Percentiles rank a stretch among this genome's conserved stretches.
Conservation (phyloP, 106 monocot genomes). For the Allium cepa region DNA sequence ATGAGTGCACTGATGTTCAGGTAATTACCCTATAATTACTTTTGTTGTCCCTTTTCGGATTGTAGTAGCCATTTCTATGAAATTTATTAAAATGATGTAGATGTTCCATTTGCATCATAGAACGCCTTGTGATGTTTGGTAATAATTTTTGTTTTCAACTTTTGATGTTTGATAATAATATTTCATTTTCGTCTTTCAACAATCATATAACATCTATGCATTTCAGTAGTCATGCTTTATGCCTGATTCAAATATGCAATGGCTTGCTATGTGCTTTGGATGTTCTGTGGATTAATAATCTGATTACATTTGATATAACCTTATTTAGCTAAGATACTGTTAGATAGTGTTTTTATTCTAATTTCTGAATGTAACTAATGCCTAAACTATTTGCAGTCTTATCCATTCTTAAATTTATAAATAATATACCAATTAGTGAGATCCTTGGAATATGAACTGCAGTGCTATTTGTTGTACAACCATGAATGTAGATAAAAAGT, state of each 20-base stretch:
- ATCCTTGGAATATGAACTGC: too few relatives aligned
- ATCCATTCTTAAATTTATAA: too few relatives aligned
- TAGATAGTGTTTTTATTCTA: not conserved
- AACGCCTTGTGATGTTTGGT: not conserved
- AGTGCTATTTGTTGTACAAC: too few relatives aligned
- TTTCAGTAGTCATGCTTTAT: not conserved
- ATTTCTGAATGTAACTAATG: too few relatives aligned
- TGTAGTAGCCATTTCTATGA: not conserved
- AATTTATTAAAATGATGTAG: too few relatives aligned
- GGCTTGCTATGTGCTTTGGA: not conserved
- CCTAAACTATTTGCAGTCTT: too few relatives aligned
- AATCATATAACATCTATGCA: conserved; percentile 2
- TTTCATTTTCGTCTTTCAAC: not conserved
- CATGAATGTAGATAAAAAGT: too few relatives aligned
- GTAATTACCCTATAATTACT: conserved; percentile 13
- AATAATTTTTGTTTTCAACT: not conserved
- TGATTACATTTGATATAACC: not conserved
- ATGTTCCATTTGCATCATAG: too few relatives aligned
- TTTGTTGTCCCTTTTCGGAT: not conserved
- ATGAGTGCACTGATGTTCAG: conserved; percentile 98
- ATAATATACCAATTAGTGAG: too few relatives aligned
- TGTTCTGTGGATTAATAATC: not conserved
- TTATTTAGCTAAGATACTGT: not conserved
- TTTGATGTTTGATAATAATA: not conserved
- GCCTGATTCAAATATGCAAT: too few relatives aligned